Evolutionary conservation across 768 basidiomycete genomes (phyloP), one percentile per base, ranked within the genome.

Genomic region (Lentinula sp.): DNA sequence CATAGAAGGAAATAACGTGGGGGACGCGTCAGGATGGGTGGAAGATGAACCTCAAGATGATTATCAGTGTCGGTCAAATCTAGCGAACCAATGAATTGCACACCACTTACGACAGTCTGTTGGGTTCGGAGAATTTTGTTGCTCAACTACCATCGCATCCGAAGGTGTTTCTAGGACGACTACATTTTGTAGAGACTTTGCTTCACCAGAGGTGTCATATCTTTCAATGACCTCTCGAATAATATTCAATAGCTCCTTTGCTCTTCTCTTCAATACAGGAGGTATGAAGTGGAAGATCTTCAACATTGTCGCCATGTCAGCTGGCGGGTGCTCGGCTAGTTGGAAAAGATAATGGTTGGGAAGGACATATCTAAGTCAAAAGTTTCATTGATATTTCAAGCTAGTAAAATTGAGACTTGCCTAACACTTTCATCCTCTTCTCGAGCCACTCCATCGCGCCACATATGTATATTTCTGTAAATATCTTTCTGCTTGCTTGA

Each of bases 391-490:
- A 23, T 35, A 8, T 6, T 45, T 3, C 12, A 28, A 41, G 6
- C 10, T 45, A 55, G 35, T 39, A 41, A 62, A 58, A 10, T 36
- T 37, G 58, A 37, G 3, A 73, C 83, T 49, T 69, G 94, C 87
- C 88, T 76, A 8, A 83, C 81, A 68, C 91, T 91, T 72, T 97
- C 95, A 69, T 98, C 95, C 66, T 93, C 90, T 60, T 87, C 84
- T 54, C 92, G 78, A 2, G 92, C 91, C 1, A 86, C 74, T 10
- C 70, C 68, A 71, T 98, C 95, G 61, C 95, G 79, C 95, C 95
- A 98, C 37, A 75, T 77, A 71, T 95, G 92, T 12, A 96, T 77
- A 2, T 78, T 77, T 61, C 77, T 83, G 72, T 90, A 94, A 15
- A 94, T 84, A 39, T 78, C 80, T 33, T 82, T 79, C 63, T 85